These are phyloP conservation scores for Picea mariana DNA, from an alignment of 83 land plant genomes.

Conservation along the genomic window DNA sequence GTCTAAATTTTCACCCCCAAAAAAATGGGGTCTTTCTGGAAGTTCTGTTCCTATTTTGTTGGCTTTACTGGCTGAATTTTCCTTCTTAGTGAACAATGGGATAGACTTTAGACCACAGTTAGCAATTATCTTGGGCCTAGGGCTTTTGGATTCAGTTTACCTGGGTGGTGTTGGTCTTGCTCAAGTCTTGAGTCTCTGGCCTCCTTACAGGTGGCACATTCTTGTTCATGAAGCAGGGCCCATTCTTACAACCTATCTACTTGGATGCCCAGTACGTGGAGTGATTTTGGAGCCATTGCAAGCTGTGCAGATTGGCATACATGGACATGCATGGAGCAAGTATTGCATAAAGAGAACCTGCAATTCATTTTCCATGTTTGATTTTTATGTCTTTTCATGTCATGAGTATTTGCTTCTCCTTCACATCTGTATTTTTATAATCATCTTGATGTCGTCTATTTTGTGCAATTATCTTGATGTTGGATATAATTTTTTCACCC, in stretches of 20 bases:
- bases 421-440: neutral
- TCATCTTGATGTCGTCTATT: neutral
- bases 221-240: too few relatives aligned
- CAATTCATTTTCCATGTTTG: neutral
- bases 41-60: slow-evolving; percentile 44
- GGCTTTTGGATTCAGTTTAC: slow-evolving; percentile 63
- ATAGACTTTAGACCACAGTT: too few relatives aligned
- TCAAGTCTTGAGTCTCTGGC: too few relatives aligned
- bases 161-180: slow-evolving; percentile 85
- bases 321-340: slow-evolving; percentile 67
- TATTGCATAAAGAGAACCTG: neutral
- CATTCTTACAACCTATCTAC: slow-evolving; percentile 89
- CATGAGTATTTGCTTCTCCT: neutral
- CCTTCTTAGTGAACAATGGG: slow-evolving; percentile 66
- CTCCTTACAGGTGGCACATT: too few relatives aligned
- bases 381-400: neutral
- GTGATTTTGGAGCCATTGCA: slow-evolving; percentile 87
- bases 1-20: too few relatives aligned
- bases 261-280: slow-evolving; percentile 94
- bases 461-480: neutral
- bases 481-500: neutral
- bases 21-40: slow-evolving; percentile 90
- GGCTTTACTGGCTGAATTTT: slow-evolving; percentile 53
- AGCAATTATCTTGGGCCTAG: slow-evolving; percentile 53
- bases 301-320: slow-evolving; percentile 85